Evolutionary conservation across 2,329 filamentous ascomycete genomes (phyloP).

Genomic region (Phyllosticta citriasiana): DNA sequence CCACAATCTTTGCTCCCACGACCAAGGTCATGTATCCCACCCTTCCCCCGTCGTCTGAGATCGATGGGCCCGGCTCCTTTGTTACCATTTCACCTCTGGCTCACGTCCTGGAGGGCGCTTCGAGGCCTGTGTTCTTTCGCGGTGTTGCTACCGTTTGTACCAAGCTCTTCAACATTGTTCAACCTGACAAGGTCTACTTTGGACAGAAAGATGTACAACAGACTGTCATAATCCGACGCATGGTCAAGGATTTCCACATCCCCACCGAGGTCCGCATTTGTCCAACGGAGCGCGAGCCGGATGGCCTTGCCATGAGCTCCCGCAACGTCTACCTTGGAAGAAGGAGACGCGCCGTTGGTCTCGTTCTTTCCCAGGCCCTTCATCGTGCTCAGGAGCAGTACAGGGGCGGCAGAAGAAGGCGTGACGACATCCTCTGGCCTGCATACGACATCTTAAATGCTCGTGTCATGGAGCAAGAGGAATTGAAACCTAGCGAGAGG

Average conservation of each 20-base stretch:
- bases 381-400: constrained; percentile 61
- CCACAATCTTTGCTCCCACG: constrained; percentile 76
- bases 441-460: constrained; percentile 52
- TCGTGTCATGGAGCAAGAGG: constrained; percentile 51
- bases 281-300: constrained; percentile 62
- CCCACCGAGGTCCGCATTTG: constrained; percentile 64
- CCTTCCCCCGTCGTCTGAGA: constrained; percentile 60
- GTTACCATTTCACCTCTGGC: constrained; percentile 82
- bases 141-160: constrained; percentile 95
- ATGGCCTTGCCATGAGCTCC: constrained; percentile 84
- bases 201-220: constrained; percentile 98
- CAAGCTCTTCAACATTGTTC: constrained; percentile 79
- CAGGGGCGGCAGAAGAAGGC: constrained; percentile 39
- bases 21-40: constrained; percentile 82
- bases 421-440: constrained; percentile 60
- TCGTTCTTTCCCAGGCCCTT: constrained; percentile 62
- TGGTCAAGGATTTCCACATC: constrained; percentile 82
- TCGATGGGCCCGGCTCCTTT: constrained; percentile 74
- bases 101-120: constrained; percentile 71
- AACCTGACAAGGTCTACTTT: constrained; percentile 76
- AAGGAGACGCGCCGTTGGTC: constrained; percentile 60
- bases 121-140: constrained; percentile 87
- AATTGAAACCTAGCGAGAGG: constrained; percentile 48
- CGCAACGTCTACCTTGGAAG: constrained; percentile 85
- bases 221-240: constrained; percentile 74